Conservation (phyloP, 106 monocot species). For the Dioscorea alata region DNA sequence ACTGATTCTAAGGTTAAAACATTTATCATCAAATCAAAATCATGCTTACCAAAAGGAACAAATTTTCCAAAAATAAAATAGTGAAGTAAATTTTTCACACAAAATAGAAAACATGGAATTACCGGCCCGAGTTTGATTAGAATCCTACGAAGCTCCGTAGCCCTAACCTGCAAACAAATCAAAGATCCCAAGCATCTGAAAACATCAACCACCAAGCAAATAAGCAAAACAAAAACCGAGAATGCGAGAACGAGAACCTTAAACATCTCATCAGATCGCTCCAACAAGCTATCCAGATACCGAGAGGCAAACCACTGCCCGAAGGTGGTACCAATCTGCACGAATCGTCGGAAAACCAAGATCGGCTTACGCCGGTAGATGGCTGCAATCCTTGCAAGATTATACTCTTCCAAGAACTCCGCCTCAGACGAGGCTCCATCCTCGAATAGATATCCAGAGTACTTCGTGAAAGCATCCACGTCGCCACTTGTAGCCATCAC, state of each 20-base stretch:
- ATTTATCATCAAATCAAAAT: too few relatives aligned
- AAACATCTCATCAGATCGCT: conserved; percentile 89
- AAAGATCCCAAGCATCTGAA: neutral
- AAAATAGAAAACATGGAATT: conserved; percentile 8
- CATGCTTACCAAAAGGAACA: neutral
- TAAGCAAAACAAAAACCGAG: neutral
- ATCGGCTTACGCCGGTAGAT: conserved; percentile 73
- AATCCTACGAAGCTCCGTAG: conserved; percentile 67
- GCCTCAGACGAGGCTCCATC: conserved; percentile 50
- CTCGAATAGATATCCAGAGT: conserved; percentile 90
- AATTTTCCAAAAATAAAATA: neutral
- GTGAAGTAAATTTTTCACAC: neutral
- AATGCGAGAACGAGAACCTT: conserved; percentile 24
- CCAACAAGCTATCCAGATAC: conserved; percentile 51
- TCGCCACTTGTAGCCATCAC: conserved; percentile 14
- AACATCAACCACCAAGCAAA: neutral
- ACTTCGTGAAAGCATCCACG: conserved; percentile 86
- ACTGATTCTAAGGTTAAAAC: too few relatives aligned
- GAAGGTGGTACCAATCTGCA: conserved; percentile 59
- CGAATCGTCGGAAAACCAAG: conserved; percentile 57
- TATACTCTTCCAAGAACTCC: conserved; percentile 56
- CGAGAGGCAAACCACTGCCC: conserved; percentile 73
- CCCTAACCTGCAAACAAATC: conserved; percentile 54
- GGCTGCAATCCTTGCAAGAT: conserved; percentile 36
- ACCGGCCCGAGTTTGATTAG: conserved; percentile 94